Percentiles rank a stretch among this genome's conserved stretches.
Conservation (phyloP, 805 yeast genomes). For the Jamesozyma jinghongensis region DNA sequence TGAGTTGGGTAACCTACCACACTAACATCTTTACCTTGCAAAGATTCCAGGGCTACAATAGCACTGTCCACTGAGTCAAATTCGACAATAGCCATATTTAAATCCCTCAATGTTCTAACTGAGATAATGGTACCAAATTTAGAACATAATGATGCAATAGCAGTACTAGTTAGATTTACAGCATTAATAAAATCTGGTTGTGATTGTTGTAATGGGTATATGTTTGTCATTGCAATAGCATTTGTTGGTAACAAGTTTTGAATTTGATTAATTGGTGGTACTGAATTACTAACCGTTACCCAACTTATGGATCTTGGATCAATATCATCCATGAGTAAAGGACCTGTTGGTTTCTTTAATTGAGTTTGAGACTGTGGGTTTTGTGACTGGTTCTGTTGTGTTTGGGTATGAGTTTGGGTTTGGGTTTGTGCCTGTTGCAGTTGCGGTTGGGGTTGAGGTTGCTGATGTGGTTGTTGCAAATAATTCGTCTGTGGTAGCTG, state of each 20-base stretch:
- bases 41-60: slow-evolving; percentile 65
- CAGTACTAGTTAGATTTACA: slow-evolving; percentile 33
- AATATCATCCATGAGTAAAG: slow-evolving; percentile 44
- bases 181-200: slow-evolving; percentile 47
- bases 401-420: not conserved
- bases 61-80: slow-evolving; percentile 68
- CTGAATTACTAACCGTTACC: slow-evolving; percentile 57
- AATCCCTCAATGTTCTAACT: slow-evolving; percentile 48
- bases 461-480: not conserved
- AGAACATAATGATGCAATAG: slow-evolving; percentile 50
- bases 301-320: slow-evolving; percentile 50
- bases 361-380: not conserved
- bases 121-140: slow-evolving; percentile 54
- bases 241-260: slow-evolving; percentile 66
- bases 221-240: slow-evolving; percentile 66
- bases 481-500: not conserved
- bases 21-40: slow-evolving; percentile 69
- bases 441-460: not conserved
- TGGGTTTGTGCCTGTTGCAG: not conserved
- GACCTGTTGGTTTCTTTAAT: slow-evolving; percentile 1
- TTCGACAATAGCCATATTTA: slow-evolving; percentile 54
- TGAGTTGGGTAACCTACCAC: slow-evolving; percentile 65
- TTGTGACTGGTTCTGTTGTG: not conserved
- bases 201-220: slow-evolving; percentile 33
- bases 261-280: slow-evolving; percentile 68